Evolutionary conservation across 768 basidiomycete species (phyloP).

Genomic region (Kwoniella botswanensis): DNA sequence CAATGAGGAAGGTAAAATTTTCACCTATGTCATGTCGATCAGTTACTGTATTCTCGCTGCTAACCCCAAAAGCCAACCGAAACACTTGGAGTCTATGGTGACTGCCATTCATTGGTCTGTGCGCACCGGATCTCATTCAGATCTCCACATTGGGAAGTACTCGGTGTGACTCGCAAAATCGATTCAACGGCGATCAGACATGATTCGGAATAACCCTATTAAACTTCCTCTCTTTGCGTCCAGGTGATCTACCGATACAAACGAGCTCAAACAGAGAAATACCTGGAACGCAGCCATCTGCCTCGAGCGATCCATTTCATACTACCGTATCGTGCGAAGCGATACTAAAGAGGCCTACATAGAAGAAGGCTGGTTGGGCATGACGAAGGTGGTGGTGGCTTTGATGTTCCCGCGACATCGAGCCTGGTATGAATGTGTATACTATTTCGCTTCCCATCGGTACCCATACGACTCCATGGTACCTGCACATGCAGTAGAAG

Average conservation of each 20-base stretch:
- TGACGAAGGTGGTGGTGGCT: constrained; percentile 13
- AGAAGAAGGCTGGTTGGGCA: constrained; percentile 3
- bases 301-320: neutral
- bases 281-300: too few species aligned
- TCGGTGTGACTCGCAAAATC: neutral
- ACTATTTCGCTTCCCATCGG: neutral
- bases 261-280: too few species aligned
- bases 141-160: neutral
- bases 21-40: constrained; percentile 3
- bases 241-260: too few species aligned
- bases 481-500: neutral
- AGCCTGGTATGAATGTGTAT: neutral
- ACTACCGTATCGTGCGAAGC: too few species aligned
- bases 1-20: constrained; percentile 5
- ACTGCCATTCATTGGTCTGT: too few species aligned
- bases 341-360: neutral
- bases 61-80: neutral
- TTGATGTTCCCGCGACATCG: constrained; percentile 7
- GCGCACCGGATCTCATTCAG: too few species aligned
- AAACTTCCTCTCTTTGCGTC: neutral
- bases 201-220: constrained; percentile 14
- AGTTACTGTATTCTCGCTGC: neutral
- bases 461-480: too few species aligned
- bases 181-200: constrained; percentile 12
- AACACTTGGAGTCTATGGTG: too few species aligned